Evolutionary conservation across 768 basidiomycete species (phyloP).

Genomic region (Asterophora parasitica): DNA sequence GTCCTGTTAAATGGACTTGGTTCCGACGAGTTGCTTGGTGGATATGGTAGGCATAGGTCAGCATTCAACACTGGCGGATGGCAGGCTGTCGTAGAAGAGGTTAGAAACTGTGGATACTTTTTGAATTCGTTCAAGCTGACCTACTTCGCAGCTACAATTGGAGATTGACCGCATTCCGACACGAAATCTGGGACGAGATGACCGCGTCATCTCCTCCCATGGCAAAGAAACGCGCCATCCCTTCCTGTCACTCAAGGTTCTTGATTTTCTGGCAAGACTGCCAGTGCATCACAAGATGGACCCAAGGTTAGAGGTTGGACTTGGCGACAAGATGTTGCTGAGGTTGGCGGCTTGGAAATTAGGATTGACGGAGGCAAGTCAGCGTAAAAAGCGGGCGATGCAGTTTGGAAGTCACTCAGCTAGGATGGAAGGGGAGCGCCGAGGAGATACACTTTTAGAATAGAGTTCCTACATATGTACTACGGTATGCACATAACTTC

Average conservation of each 20-base stretch:
- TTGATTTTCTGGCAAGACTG: constrained; percentile 70
- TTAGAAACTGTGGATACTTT: constrained; percentile 28
- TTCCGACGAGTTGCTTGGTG: constrained; percentile 92
- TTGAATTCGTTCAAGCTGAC: neutral
- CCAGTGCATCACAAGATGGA: constrained; percentile 85
- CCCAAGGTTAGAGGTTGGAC: constrained; percentile 63
- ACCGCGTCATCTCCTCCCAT: constrained; percentile 86
- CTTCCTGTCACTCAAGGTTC: constrained; percentile 77
- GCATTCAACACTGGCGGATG: constrained; percentile 68
- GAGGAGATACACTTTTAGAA: constrained; percentile 44
- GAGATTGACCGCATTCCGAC: constrained; percentile 84
- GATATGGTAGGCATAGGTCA: constrained; percentile 85
- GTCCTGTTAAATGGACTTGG: constrained; percentile 91
- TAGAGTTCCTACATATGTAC: neutral
- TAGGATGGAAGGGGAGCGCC: constrained; percentile 66
- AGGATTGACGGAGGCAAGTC: constrained; percentile 73
- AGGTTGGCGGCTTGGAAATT: constrained; percentile 64
- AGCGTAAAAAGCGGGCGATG: constrained; percentile 89
- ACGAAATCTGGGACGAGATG: constrained; percentile 91
- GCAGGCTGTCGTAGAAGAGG: constrained; percentile 78
- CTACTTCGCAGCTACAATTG: constrained; percentile 64
- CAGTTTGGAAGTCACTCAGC: constrained; percentile 93
- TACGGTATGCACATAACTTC: too few species aligned
- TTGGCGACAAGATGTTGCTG: constrained; percentile 88
- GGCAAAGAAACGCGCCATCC: constrained; percentile 93